These are phyloP conservation scores for Phyllosticta capitalensis DNA, from an alignment of 2,329 filamentous ascomycete species.

Conservation along the genomic window DNA sequence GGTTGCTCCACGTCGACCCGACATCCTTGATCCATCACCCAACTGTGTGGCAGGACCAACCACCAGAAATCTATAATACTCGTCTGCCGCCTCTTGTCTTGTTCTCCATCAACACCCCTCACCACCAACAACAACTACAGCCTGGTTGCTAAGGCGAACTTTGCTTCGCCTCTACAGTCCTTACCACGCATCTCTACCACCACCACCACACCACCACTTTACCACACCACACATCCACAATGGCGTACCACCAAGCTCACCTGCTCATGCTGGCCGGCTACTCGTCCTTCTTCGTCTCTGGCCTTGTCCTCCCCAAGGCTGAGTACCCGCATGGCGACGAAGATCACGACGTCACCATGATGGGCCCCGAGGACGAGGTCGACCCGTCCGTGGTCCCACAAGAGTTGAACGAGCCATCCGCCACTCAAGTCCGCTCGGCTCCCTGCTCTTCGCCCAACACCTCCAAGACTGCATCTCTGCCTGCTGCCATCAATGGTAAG, in stretches of 20 bases:
- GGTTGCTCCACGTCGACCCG: neutral
- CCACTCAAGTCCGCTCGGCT: neutral
- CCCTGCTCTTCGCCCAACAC: neutral
- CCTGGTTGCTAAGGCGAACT: neutral
- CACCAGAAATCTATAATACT: constrained; percentile 9
- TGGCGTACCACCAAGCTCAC: constrained; percentile 10
- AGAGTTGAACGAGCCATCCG: neutral
- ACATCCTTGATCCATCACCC: no score
- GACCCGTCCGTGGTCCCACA: neutral
- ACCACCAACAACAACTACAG: neutral
- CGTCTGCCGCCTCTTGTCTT: neutral
- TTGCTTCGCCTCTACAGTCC: neutral
- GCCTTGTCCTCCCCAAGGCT: constrained; percentile 7
- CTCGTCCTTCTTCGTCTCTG: constrained; percentile 10
- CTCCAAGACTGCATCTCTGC: neutral
- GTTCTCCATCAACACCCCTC: neutral
- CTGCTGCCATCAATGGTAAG: neutral
- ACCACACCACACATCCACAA: neutral
- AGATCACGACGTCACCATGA: neutral
- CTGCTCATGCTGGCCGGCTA: constrained; percentile 10
- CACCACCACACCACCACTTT: neutral
- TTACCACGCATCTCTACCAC: neutral
- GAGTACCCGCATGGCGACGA: neutral
- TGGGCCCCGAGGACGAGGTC: neutral
- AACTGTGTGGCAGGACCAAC: no score